These are phyloP conservation scores for Plasmodium vinckei DNA, from an alignment of 169 alveolate genomes.

Conservation along the genomic window DNA sequence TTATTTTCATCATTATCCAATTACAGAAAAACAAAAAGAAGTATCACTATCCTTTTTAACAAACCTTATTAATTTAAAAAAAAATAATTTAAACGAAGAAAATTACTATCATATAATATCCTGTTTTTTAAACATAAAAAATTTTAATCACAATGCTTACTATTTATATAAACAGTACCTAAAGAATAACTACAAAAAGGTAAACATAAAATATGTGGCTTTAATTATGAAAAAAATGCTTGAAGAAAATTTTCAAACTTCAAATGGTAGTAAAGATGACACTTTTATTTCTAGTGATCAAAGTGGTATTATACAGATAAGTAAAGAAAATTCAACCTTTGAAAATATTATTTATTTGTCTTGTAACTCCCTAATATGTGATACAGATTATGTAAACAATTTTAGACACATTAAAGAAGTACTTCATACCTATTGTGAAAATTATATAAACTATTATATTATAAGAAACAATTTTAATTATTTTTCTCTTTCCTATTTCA, in stretches of 20 bases:
- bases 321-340: neutral
- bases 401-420: constrained; percentile 34
- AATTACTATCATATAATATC: constrained; percentile 43
- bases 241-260: neutral
- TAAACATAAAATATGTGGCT: constrained; percentile 13
- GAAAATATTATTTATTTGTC: constrained; percentile 8
- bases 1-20: neutral
- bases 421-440: constrained; percentile 25
- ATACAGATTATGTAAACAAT: constrained; percentile 10
- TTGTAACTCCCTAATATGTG: constrained; percentile 1
- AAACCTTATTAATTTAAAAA: neutral
- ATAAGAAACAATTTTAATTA: neutral
- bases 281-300: neutral
- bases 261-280: neutral
- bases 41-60: neutral
- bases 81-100: constrained; percentile 20
- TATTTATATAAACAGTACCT: constrained; percentile 3
- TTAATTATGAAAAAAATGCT: constrained; percentile 20
- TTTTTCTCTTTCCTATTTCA: constrained; percentile 20
- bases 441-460: neutral
- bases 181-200: neutral
- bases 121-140: neutral
- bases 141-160: constrained; percentile 17
- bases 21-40: neutral
- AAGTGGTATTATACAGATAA: neutral